A percentile compares a stretch with the other conserved stretches of the same genome.
These are phyloP conservation scores for Phallus indusiatus DNA, from an alignment of 768 basidiomycete genomes.

Conservation along the genomic window DNA sequence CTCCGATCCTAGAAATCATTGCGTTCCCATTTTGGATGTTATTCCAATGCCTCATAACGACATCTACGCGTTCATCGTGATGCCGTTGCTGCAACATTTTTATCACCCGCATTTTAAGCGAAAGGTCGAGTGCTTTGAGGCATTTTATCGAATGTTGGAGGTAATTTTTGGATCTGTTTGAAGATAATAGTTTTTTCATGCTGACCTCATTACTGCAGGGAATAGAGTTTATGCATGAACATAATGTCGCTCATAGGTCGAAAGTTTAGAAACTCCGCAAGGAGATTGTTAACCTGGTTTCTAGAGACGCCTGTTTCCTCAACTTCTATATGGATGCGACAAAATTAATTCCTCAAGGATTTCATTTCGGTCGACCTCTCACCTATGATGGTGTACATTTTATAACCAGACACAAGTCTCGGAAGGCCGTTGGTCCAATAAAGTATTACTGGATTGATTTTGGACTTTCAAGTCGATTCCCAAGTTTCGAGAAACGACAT, in stretches of 20 bases:
- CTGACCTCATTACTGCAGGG: neutral
- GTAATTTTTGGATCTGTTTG: neutral
- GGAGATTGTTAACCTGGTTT: too few relatives aligned
- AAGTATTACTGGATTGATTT: slow-evolving; percentile 20
- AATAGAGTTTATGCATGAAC: neutral
- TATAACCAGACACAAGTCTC: neutral
- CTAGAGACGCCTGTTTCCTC: slow-evolving; percentile 7
- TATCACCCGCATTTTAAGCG: slow-evolving; percentile 20
- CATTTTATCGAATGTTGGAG: neutral
- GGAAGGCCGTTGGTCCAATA: slow-evolving; percentile 16
- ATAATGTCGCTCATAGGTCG: neutral
- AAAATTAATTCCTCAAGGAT: slow-evolving; percentile 11
- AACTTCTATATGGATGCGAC: slow-evolving; percentile 16
- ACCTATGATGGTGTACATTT: neutral
- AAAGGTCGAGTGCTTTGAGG: slow-evolving; percentile 10
- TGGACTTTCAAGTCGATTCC: neutral
- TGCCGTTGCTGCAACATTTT: neutral
- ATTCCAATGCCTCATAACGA: neutral
- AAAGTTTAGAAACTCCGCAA: neutral
- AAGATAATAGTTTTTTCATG: too few relatives aligned
- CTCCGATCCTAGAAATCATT: neutral
- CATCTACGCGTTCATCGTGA: neutral
- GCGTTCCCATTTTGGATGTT: neutral
- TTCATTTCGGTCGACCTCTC: neutral
- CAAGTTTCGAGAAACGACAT: neutral